A percentile compares a stretch with the other conserved stretches of the same genome.
Evolutionary conservation across 257 asterid species (phyloP).

Genomic region (Euphrasia confusa): DNA sequence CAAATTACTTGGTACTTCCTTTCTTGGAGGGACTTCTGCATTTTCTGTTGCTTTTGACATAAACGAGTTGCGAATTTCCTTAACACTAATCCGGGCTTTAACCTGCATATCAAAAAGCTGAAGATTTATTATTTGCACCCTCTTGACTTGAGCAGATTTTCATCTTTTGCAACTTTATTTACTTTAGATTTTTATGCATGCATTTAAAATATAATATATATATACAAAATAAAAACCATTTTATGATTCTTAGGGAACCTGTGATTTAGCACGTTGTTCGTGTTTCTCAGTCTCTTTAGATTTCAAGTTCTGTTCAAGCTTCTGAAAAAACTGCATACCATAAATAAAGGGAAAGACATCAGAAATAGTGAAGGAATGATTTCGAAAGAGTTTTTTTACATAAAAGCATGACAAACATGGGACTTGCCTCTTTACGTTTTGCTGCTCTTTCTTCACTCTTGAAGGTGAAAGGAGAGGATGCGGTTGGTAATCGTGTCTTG

Average conservation of each 20-base stretch:
- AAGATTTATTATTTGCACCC: too few species aligned
- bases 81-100: slow-evolving; percentile 34
- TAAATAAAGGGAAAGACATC: slow-evolving; percentile 19
- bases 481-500: slow-evolving; percentile 36
- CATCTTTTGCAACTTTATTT: background rate
- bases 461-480: slow-evolving; percentile 53
- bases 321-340: slow-evolving; percentile 54
- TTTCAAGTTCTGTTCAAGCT: slow-evolving; percentile 55
- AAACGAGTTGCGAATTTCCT: slow-evolving; percentile 25
- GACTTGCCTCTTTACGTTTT: slow-evolving; percentile 76
- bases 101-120: slow-evolving; percentile 37
- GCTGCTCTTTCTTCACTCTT: slow-evolving; percentile 83
- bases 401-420: background rate
- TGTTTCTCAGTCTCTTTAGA: slow-evolving; percentile 41
- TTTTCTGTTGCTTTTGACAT: slow-evolving; percentile 31
- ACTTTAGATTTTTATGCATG: slow-evolving; percentile 2
- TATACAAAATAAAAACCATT: background rate
- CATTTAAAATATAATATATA: background rate
- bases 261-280: slow-evolving; percentile 39
- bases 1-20: slow-evolving; percentile 29
- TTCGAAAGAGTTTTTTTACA: background rate
- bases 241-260: slow-evolving; percentile 34
- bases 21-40: slow-evolving; percentile 30
- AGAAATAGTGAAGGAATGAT: slow-evolving; percentile 15
- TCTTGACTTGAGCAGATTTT: background rate